phyloP scores from a whole-genome alignment of 108 stramenopile species.

The Ochromonas danica region DNA sequence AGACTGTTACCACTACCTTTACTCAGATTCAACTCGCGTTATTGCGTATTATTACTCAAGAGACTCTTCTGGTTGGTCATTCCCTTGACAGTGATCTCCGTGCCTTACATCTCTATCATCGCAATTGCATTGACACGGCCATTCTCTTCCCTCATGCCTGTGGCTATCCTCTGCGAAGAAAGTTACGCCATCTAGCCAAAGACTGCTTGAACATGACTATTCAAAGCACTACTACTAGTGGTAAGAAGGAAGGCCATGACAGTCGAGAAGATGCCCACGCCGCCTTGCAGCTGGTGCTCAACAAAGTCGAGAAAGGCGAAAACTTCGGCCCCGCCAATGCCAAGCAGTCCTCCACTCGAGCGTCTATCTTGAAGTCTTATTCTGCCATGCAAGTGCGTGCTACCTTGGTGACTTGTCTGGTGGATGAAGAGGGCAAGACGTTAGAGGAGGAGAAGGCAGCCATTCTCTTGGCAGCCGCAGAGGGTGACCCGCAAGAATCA shows the following conservation, averaged over 20 bases:
- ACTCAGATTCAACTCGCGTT: slow-evolving; percentile 12
- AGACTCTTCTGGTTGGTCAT: slow-evolving; percentile 29
- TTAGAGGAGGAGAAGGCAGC: too few relatives aligned
- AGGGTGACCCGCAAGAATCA: too few relatives aligned
- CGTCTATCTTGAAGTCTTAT: too few relatives aligned
- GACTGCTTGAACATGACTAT: not conserved
- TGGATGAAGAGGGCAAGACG: too few relatives aligned
- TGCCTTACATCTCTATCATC: not conserved
- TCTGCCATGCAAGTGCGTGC: too few relatives aligned
- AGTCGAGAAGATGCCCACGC: slow-evolving; percentile 22
- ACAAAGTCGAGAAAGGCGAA: not conserved
- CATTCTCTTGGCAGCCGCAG: too few relatives aligned
- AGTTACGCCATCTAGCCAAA: not conserved
- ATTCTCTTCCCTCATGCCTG: slow-evolving; percentile 6
- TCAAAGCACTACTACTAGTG: not conserved
- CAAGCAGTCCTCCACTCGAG: too few relatives aligned
- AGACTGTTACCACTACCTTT: not conserved
- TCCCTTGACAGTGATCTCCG: slow-evolving; percentile 3
- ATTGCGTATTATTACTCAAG: not conserved
- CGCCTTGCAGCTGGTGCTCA: not conserved
- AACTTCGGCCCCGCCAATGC: not conserved
- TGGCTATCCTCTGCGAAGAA: slow-evolving; percentile 2
- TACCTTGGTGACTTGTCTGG: too few relatives aligned
- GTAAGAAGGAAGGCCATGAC: not conserved
- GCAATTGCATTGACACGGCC: not conserved